Evolutionary conservation across 139 green algal genomes (phyloP).

Genomic region (Cymbomonas tetramitiformis): DNA sequence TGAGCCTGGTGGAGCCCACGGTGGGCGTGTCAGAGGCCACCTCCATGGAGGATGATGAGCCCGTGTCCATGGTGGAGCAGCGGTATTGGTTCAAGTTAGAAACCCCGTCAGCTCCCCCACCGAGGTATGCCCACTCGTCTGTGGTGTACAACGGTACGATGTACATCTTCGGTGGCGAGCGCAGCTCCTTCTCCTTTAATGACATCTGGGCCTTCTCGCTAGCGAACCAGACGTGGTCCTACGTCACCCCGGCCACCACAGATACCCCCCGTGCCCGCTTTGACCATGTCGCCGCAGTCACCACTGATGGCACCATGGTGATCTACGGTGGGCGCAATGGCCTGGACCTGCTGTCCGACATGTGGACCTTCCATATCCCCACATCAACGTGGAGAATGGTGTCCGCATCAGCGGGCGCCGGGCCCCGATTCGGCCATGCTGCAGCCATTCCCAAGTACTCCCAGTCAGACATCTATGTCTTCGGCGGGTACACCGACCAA

Average conservation of each 20-base stretch:
- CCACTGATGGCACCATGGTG: constrained; percentile 8
- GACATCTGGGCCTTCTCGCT: constrained; percentile 20
- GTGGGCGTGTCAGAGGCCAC: neutral
- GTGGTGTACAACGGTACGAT: constrained; percentile 10
- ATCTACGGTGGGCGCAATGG: constrained; percentile 9
- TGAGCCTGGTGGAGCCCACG: neutral
- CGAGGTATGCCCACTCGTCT: constrained; percentile 12
- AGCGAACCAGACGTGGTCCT: neutral
- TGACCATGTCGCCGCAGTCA: constrained; percentile 14
- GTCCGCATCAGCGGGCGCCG: neutral
- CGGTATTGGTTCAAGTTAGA: neutral
- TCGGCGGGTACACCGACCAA: constrained; percentile 17
- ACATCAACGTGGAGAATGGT: constrained; percentile 1
- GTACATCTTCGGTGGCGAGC: constrained; percentile 23
- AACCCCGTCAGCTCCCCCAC: constrained; percentile 8
- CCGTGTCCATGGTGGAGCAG: neutral
- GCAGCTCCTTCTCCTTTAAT: constrained; percentile 6
- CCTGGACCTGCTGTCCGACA: neutral
- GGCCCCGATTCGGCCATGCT: constrained; percentile 9
- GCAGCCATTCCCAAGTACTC: neutral
- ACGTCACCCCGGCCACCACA: neutral
- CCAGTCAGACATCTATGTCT: constrained; percentile 16
- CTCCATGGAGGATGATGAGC: neutral
- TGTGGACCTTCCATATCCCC: constrained; percentile 15
- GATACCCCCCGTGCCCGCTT: neutral